Percentiles rank a stretch among this genome's conserved stretches.
These are phyloP conservation scores for Entomortierella chlamydospora DNA, from an alignment of 192 early-diverging fungal species.

Conservation along the genomic window DNA sequence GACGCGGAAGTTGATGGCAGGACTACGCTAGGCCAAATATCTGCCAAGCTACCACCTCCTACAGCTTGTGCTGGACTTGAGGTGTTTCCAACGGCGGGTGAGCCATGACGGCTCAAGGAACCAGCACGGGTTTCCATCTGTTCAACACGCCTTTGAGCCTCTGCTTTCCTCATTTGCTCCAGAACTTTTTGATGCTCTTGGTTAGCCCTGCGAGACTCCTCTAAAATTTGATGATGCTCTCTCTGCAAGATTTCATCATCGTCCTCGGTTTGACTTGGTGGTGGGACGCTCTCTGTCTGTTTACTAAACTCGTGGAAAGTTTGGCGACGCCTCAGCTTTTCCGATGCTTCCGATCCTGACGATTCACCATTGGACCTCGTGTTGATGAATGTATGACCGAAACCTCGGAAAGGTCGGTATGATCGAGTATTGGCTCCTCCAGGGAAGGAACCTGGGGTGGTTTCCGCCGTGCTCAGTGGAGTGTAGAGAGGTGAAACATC, in stretches of 20 bases:
- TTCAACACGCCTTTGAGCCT: constrained; percentile 11
- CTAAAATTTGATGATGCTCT: neutral
- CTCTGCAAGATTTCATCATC: neutral
- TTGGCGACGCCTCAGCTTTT: constrained; percentile 35
- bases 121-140: constrained; percentile 10
- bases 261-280: neutral
- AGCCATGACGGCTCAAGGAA: neutral
- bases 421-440: neutral
- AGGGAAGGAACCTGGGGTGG: constrained; percentile 13
- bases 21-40: too few species aligned
- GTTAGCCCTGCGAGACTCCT: neutral
- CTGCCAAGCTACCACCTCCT: constrained; percentile 11
- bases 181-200: constrained; percentile 4
- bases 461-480: neutral
- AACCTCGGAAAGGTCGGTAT: neutral
- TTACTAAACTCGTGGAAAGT: constrained; percentile 26
- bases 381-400: constrained; percentile 1
- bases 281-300: neutral
- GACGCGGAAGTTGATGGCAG: neutral
- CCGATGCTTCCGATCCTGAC: neutral
- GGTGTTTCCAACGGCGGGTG: neutral
- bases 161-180: neutral
- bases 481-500: constrained; percentile 10
- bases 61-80: neutral
- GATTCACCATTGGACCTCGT: neutral